Evolutionary conservation across 2,329 filamentous ascomycete species (phyloP).

Genomic region (Arthrobotrys entomopaga): DNA sequence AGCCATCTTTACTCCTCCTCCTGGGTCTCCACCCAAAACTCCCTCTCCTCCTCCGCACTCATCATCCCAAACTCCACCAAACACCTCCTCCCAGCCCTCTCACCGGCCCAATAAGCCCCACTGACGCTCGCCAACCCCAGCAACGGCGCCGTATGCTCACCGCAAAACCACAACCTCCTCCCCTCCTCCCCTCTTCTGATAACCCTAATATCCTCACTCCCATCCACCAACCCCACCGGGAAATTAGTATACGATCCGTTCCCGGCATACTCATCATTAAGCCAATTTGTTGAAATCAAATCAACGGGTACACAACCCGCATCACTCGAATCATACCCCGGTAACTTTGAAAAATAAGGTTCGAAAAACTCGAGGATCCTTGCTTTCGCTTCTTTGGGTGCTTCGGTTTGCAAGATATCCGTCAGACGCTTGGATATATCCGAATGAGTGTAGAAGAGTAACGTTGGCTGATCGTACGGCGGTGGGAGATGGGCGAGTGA

Average conservation of each 20-base stretch:
- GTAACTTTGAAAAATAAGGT: slow-evolving; percentile 81
- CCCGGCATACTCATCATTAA: slow-evolving; percentile 80
- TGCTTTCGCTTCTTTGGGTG: slow-evolving; percentile 63
- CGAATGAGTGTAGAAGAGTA: slow-evolving; percentile 84
- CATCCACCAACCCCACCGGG: slow-evolving; percentile 76
- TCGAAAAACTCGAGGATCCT: slow-evolving; percentile 72
- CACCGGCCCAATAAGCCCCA: slow-evolving; percentile 91
- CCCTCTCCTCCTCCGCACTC: slow-evolving; percentile 16
- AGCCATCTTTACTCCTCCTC: no score
- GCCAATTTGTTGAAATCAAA: slow-evolving; percentile 79
- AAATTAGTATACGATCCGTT: slow-evolving; percentile 88
- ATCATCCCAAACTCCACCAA: slow-evolving; percentile 66
- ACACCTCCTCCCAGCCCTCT: slow-evolving; percentile 76
- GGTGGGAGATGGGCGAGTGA: slow-evolving; percentile 76
- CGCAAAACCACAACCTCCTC: slow-evolving; percentile 82
- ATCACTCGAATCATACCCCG: slow-evolving; percentile 70
- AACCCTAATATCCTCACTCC: slow-evolving; percentile 75
- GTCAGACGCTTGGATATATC: slow-evolving; percentile 70
- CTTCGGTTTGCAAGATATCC: slow-evolving; percentile 60
- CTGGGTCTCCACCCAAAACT: slow-evolving; percentile 6
- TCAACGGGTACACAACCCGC: slow-evolving; percentile 71
- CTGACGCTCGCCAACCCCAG: slow-evolving; percentile 87
- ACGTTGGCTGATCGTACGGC: slow-evolving; percentile 75
- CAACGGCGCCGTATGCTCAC: slow-evolving; percentile 91
- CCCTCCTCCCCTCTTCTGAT: slow-evolving; percentile 73